A percentile compares a stretch with the other conserved stretches of the same genome.
These are phyloP conservation scores for Cronartium ribicola DNA, from an alignment of 1,284 basidiomycete species.

Conservation along the genomic window DNA sequence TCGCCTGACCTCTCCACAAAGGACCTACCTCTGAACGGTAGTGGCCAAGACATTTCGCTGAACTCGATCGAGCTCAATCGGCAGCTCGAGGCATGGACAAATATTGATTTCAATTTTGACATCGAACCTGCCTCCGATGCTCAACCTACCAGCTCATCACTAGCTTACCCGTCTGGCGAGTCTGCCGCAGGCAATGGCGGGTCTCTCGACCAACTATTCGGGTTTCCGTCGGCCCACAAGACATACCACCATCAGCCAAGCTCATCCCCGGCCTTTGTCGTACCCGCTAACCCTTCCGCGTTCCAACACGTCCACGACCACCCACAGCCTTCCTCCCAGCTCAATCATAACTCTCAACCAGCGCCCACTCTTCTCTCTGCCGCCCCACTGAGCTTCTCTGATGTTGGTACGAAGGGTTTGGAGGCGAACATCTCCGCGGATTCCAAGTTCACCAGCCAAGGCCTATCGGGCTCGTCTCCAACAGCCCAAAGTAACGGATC, in stretches of 20 bases:
- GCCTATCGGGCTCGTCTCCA: too few species aligned
- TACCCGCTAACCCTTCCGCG: too few species aligned
- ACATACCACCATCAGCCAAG: background rate
- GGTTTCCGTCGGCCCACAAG: background rate
- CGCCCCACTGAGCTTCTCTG: background rate
- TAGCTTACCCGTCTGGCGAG: background rate
- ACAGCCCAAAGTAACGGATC: background rate
- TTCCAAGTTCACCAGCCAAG: background rate
- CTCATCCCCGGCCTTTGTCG: background rate
- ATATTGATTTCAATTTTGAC: slow-evolving; percentile 35
- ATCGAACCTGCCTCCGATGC: background rate
- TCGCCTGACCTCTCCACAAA: slow-evolving; percentile 8
- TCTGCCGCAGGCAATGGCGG: background rate
- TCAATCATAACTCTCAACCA: background rate
- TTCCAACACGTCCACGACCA: background rate
- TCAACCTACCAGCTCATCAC: background rate
- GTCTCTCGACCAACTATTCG: slow-evolving; percentile 2
- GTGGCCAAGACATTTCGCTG: slow-evolving; percentile 24
- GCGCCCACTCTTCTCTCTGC: background rate
- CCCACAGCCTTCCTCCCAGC: background rate
- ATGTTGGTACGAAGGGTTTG: background rate
- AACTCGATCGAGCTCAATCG: slow-evolving; percentile 16
- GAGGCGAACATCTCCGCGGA: background rate
- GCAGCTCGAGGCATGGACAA: slow-evolving; percentile 38
- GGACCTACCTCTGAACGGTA: background rate